Percentiles rank a stretch among this genome's conserved stretches.
These are phyloP conservation scores for Skeletonema costatum DNA, from an alignment of 108 stramenopile species.

Conservation along the genomic window DNA sequence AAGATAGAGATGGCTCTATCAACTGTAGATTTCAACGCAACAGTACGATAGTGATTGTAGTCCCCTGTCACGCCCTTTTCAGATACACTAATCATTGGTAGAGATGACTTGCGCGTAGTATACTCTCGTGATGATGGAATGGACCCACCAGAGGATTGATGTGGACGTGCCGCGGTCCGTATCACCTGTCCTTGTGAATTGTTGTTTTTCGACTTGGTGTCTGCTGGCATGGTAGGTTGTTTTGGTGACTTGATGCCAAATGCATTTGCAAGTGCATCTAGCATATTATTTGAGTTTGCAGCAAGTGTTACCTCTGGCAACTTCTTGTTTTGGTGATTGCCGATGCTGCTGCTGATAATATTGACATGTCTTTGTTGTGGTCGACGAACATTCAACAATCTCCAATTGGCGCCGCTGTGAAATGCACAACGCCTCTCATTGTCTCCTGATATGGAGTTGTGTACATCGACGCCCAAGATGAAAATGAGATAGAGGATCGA, in stretches of 20 bases:
- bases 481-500: neutral
- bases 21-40: slow-evolving; percentile 48
- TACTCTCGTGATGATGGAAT: slow-evolving; percentile 50
- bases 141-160: slow-evolving; percentile 24
- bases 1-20: slow-evolving; percentile 63
- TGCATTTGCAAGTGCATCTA: slow-evolving; percentile 3
- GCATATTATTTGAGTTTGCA: neutral
- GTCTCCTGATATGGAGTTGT: neutral
- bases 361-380: neutral
- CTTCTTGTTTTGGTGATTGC: neutral
- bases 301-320: neutral
- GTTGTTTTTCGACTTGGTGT: neutral
- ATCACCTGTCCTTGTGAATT: slow-evolving; percentile 31
- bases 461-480: neutral
- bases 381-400: neutral
- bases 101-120: slow-evolving; percentile 55
- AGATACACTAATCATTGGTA: slow-evolving; percentile 16
- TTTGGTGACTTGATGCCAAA: neutral
- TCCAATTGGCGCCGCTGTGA: neutral
- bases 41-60: slow-evolving; percentile 68
- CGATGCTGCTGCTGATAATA: neutral
- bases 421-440: neutral
- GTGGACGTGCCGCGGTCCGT: slow-evolving; percentile 46
- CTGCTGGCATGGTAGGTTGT: neutral
- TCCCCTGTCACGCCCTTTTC: slow-evolving; percentile 47